These are phyloP conservation scores for Paraphaeosphaeria sporulosa DNA, from an alignment of 2,329 filamentous ascomycete genomes.

Conservation along the genomic window DNA sequence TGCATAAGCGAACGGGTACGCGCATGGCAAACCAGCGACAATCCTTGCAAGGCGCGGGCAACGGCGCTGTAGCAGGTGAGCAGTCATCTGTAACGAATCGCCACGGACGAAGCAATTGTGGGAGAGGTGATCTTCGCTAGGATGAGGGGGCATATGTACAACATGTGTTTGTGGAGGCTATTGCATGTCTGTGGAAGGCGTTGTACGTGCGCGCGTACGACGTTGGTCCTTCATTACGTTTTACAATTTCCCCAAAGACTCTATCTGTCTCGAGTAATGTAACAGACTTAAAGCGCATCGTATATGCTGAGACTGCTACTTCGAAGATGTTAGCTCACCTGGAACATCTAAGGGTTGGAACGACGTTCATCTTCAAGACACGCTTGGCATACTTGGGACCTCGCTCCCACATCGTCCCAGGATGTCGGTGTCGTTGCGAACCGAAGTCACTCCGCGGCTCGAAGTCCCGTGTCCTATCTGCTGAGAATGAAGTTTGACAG, in stretches of 20 bases:
- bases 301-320: not conserved
- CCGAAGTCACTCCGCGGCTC: conserved; percentile 16
- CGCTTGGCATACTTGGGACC: not conserved
- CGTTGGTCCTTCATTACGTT: not conserved
- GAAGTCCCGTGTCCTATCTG: conserved; percentile 14
- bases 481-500: not conserved
- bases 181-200: not conserved
- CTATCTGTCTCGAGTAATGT: not conserved
- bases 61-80: conserved; percentile 19
- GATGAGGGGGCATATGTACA: conserved; percentile 9
- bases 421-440: conserved; percentile 6
- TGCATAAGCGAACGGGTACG: conserved; percentile 38
- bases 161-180: not conserved
- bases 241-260: not conserved
- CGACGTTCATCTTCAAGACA: not conserved
- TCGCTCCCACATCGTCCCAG: conserved; percentile 8
- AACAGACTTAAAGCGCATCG: not conserved
- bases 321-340: not conserved
- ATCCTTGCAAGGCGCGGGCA: conserved; percentile 13
- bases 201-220: conserved; percentile 11
- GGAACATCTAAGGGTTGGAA: not conserved
- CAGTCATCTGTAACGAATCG: conserved; percentile 6
- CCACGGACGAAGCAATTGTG: not conserved
- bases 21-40: conserved; percentile 36
- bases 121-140: conserved; percentile 2